phyloP scores from a whole-genome alignment of 2,329 filamentous ascomycete genomes.

The Hymenoscyphus fructigenus region DNA sequence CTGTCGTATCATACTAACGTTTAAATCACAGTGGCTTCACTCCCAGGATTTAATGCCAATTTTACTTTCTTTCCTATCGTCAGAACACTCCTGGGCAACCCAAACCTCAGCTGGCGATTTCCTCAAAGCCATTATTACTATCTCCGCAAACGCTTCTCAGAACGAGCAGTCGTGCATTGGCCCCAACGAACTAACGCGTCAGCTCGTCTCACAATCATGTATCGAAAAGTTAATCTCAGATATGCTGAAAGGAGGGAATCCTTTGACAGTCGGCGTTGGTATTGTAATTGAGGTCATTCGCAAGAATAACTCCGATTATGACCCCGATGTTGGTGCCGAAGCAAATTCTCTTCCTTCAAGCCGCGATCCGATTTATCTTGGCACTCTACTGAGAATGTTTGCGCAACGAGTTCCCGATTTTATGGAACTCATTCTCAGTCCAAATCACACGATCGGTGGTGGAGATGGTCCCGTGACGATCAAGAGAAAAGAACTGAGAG shows the following conservation, averaged over 20 bases:
- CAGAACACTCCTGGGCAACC: conserved; percentile 82
- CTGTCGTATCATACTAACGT: conserved; percentile 8
- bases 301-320: conserved; percentile 99
- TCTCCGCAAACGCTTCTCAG: conserved; percentile 95
- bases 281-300: conserved; percentile 98
- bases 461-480: conserved; percentile 58
- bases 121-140: conserved; percentile 97
- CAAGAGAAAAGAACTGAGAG: conserved; percentile 72
- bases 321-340: conserved; percentile 83
- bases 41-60: conserved; percentile 83
- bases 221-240: conserved; percentile 81
- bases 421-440: conserved; percentile 83
- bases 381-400: conserved; percentile 84
- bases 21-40: conserved; percentile 75
- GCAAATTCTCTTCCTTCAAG: conserved; percentile 77
- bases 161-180: conserved; percentile 99
- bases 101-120: conserved; percentile 98
- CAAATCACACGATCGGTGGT: conserved; percentile 56
- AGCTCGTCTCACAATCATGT: conserved; percentile 84
- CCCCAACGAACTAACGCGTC: conserved; percentile 91
- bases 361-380: conserved; percentile 92
- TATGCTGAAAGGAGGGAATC: conserved; percentile 92
- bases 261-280: conserved; percentile 91
- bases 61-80: conserved; percentile 81
- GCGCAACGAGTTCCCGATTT: conserved; percentile 91